phyloP scores from a whole-genome alignment of 768 basidiomycete species.

The Pulveroboletus sp. region DNA sequence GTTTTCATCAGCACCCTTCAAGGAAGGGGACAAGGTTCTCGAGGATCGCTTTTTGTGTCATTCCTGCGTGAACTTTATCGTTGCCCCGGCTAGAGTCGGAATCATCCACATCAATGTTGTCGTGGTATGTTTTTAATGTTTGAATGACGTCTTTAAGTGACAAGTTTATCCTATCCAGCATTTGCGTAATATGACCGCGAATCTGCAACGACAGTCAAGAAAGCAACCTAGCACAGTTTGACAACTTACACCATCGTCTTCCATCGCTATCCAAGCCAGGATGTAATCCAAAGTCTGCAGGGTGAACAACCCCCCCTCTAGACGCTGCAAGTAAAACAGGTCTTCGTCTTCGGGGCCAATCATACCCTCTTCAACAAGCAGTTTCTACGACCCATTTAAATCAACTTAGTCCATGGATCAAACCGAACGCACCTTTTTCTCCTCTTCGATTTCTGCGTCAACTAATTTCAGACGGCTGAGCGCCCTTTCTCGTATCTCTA shows the following conservation, averaged over 20 bases:
- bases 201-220: slow-evolving; percentile 51
- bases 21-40: slow-evolving; percentile 66
- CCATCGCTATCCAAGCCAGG: slow-evolving; percentile 93
- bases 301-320: slow-evolving; percentile 86
- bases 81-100: slow-evolving; percentile 21
- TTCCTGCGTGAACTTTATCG: slow-evolving; percentile 35
- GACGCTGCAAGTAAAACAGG: slow-evolving; percentile 76
- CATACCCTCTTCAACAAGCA: slow-evolving; percentile 55
- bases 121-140: slow-evolving; percentile 68
- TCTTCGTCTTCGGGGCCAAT: slow-evolving; percentile 64
- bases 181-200: slow-evolving; percentile 66
- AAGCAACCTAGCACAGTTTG: neutral
- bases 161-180: slow-evolving; percentile 73
- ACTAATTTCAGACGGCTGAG: slow-evolving; percentile 54
- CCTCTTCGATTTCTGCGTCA: slow-evolving; percentile 66
- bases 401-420: neutral
- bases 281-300: slow-evolving; percentile 93
- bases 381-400: slow-evolving; percentile 37
- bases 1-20: slow-evolving; percentile 28
- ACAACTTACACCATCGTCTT: slow-evolving; percentile 88
- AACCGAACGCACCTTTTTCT: slow-evolving; percentile 53
- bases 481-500: slow-evolving; percentile 81
- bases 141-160: slow-evolving; percentile 67
- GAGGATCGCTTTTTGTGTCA: slow-evolving; percentile 67
- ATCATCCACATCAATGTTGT: slow-evolving; percentile 65